Conservation (phyloP, 495 filamentous ascomycete species). For the Lasiosphaeriaceae sp. region DNA sequence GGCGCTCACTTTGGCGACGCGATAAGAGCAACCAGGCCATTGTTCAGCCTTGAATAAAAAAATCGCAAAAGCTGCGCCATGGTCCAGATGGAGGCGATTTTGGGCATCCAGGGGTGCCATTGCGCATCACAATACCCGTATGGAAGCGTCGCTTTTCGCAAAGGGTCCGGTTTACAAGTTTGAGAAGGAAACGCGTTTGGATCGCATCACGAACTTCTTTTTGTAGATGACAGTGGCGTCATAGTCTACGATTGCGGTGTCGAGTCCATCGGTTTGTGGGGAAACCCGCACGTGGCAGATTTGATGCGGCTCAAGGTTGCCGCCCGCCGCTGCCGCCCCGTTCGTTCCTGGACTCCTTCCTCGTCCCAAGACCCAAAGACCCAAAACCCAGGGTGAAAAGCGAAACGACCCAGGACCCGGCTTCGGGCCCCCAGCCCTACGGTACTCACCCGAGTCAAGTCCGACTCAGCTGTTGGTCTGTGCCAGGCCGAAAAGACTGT, state of each 20-base stretch:
- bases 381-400: neutral
- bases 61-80: neutral
- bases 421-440: no score
- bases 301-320: slow-evolving; percentile 25
- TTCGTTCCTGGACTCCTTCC: no score
- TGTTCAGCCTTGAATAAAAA: neutral
- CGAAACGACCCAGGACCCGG: slow-evolving; percentile 1
- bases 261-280: slow-evolving; percentile 14
- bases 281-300: slow-evolving; percentile 20
- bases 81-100: neutral
- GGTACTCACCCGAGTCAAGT: neutral
- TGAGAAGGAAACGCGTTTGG: slow-evolving; percentile 16
- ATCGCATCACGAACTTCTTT: slow-evolving; percentile 20
- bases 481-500: no score
- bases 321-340: neutral
- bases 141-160: slow-evolving; percentile 1
- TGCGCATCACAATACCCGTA: neutral
- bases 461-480: neutral
- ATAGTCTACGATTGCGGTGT: slow-evolving; percentile 19
- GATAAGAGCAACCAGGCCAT: neutral
- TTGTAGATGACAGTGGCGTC: slow-evolving; percentile 25
- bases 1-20: slow-evolving; percentile 14
- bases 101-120: neutral
- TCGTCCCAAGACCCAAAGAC: no score
- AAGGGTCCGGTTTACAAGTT: neutral